Conservation (phyloP, 306 rosid genomes). For the Dryas alaskensis region DNA sequence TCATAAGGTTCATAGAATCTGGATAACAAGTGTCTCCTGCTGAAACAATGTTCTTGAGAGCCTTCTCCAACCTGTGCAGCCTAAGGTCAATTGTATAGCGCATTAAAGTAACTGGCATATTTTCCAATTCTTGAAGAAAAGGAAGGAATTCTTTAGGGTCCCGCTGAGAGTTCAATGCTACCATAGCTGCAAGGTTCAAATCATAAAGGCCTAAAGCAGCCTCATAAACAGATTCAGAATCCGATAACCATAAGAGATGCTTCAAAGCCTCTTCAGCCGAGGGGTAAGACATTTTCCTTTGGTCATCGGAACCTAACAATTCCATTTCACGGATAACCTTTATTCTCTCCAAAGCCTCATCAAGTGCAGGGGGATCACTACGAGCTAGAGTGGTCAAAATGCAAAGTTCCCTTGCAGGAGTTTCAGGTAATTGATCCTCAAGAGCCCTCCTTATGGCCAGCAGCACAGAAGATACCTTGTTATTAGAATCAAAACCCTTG, state of each 20-base stretch:
- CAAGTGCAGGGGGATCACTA: slow-evolving; percentile 87
- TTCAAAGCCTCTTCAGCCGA: slow-evolving; percentile 94
- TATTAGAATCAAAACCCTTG: slow-evolving; percentile 37
- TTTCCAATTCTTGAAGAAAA: slow-evolving; percentile 78
- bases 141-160: slow-evolving; percentile 98
- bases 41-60: slow-evolving; percentile 78
- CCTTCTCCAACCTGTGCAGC: slow-evolving; percentile 82
- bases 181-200: slow-evolving; percentile 89
- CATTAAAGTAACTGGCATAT: slow-evolving; percentile 65
- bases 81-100: slow-evolving; percentile 83
- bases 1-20: slow-evolving; percentile 77
- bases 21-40: slow-evolving; percentile 84
- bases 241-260: slow-evolving; percentile 94
- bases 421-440: slow-evolving; percentile 67
- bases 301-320: slow-evolving; percentile 60
- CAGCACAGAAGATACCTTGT: slow-evolving; percentile 76
- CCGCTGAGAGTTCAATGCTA: slow-evolving; percentile 91
- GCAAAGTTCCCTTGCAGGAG: slow-evolving; percentile 89
- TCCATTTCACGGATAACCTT: slow-evolving; percentile 81
- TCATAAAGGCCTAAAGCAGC: slow-evolving; percentile 97
- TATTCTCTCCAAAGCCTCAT: slow-evolving; percentile 90
- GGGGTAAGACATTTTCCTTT: slow-evolving; percentile 51
- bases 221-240: slow-evolving; percentile 81
- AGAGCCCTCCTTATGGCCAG: slow-evolving; percentile 79
- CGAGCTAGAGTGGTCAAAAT: slow-evolving; percentile 93